Conservation (phyloP, 805 yeast genomes). For the Komagataella kurtzmanii region DNA sequence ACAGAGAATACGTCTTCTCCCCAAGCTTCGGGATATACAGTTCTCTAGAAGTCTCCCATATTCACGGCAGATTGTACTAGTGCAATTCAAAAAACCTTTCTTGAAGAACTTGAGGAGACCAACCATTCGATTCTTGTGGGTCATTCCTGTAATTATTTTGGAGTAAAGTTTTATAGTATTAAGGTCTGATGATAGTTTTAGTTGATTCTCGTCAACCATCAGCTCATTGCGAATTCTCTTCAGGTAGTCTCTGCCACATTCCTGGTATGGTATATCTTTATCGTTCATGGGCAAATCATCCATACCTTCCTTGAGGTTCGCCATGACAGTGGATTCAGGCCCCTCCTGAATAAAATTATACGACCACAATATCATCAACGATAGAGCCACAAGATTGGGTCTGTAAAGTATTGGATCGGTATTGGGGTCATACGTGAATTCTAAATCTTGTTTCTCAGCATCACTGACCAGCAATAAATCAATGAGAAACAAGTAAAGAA, state of each 20-base stretch:
- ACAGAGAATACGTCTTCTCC: constrained; percentile 31
- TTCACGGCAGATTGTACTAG: constrained; percentile 46
- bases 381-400: constrained; percentile 26
- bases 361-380: constrained; percentile 35
- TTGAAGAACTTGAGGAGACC: constrained; percentile 35
- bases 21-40: constrained; percentile 39
- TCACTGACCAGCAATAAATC: constrained; percentile 46
- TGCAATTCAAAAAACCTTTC: constrained; percentile 20
- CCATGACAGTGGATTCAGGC: constrained; percentile 19
- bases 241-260: constrained; percentile 21
- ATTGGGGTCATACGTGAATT: constrained; percentile 34
- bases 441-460: constrained; percentile 25
- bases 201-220: constrained; percentile 9
- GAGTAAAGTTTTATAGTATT: constrained; percentile 22
- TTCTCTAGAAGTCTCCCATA: constrained; percentile 33
- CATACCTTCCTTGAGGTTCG: neutral
- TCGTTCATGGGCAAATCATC: constrained; percentile 22
- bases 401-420: constrained; percentile 33
- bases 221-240: constrained; percentile 1
- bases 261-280: constrained; percentile 31
- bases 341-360: constrained; percentile 35
- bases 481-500: constrained; percentile 46
- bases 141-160: constrained; percentile 18
- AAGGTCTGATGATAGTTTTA: constrained; percentile 15
- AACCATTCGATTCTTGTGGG: constrained; percentile 30